A percentile compares a stretch with the other conserved stretches of the same genome.
phyloP scores from a whole-genome alignment of 306 rosid genomes.

The Cucumis hystrix region DNA sequence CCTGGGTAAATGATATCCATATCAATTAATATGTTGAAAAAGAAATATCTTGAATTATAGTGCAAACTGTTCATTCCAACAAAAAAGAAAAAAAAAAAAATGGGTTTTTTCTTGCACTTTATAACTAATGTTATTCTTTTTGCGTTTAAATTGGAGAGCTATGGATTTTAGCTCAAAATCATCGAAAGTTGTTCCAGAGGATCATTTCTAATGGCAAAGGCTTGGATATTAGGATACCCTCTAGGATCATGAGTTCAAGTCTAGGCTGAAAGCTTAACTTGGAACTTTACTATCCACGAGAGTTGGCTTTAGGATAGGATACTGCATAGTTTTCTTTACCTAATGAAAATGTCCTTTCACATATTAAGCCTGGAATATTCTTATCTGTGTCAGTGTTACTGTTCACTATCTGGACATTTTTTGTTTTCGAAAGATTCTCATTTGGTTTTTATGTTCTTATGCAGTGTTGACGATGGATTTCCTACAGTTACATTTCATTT shows the following conservation, averaged over 20 bases:
- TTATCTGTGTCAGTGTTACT: neutral
- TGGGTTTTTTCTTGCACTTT: neutral
- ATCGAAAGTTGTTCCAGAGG: neutral
- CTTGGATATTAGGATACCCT: neutral
- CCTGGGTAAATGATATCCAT: neutral
- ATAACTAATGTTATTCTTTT: neutral
- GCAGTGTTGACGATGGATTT: conserved; percentile 43
- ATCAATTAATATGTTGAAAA: neutral
- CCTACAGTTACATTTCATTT: conserved; percentile 37
- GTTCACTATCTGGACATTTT: neutral
- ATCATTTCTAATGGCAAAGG: neutral
- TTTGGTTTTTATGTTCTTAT: conserved; percentile 2
- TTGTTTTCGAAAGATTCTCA: neutral
- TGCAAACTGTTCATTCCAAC: too few relatives aligned
- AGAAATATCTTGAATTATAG: neutral
- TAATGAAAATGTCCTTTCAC: neutral
- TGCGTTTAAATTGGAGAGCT: neutral
- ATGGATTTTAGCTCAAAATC: too few relatives aligned
- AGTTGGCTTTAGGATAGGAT: neutral
- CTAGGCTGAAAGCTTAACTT: neutral
- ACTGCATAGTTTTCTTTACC: neutral
- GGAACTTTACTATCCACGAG: neutral
- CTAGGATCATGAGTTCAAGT: neutral
- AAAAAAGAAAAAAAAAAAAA: too few relatives aligned
- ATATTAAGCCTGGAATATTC: neutral